Base-by-base conservation (phyloP, 768 basidiomycete genomes). In the Neoboletus brunneissimus region DNA sequence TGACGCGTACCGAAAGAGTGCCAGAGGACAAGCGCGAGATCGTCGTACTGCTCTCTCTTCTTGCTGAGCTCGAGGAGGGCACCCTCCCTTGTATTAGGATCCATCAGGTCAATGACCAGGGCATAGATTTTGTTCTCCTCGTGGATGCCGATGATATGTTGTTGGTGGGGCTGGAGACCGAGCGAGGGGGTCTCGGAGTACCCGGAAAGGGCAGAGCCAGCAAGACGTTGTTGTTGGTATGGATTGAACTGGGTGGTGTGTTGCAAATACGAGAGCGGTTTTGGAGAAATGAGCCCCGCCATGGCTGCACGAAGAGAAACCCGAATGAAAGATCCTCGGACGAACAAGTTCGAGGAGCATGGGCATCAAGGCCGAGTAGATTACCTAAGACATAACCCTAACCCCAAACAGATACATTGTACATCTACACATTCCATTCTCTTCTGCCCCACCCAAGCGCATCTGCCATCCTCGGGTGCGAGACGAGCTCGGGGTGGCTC, bases 11-110 rank as follows among this genome's bases (percentile, higher is more conserved):
- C 96, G 67, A 98, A 99, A 2, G 94, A 94, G 67, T 98, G 95
- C 97, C 97, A 99, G 8, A 99, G 80, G 25, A 99, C 91, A 42
- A 98, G 81, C 2, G 97, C 97, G 45, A 99, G 85, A 74, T 99
- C 95, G 70, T 99, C 97, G 69, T 96, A 98, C 73, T 98, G 95
- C 75, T 98, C 97, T 60, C 97, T 79, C 79, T 98, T 98, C 82
- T 99, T 98, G 77, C 93, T 96, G 66, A 99, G 79, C 75, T 99
- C 97, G 52, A 98, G 79, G 48, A 99, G 77, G 2, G 97, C 96
- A 2, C 80, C 81, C 69, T 99, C 97, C 59, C 96, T 82, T n/a
- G 88, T 84, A 53, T 77, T 81, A 1, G 88, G 85, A 66, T 92
- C 87, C 79, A 90, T 81, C 27, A 96, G 76, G 55, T 96, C 91